phyloP scores from a whole-genome alignment of 1,139 yeast genomes.

The Geotrichum cucujoidarum region DNA sequence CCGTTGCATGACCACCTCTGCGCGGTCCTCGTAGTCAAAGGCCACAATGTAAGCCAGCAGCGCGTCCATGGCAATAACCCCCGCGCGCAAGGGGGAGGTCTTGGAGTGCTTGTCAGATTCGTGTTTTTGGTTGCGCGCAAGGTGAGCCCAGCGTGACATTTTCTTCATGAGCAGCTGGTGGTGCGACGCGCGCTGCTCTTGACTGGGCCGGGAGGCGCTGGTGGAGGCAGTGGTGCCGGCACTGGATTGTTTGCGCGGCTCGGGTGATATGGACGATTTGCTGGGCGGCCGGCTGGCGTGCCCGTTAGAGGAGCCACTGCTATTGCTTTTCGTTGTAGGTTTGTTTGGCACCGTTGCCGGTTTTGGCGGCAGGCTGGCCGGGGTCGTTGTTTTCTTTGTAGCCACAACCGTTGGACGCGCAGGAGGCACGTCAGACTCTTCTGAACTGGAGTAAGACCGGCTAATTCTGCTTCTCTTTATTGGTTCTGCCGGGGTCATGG shows the following conservation, averaged over 20 bases:
- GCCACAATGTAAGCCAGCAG: conserved; percentile 39
- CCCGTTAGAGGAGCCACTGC: background rate
- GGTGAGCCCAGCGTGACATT: conserved; percentile 32
- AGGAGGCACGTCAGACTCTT: background rate
- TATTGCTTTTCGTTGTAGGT: conserved; percentile 1
- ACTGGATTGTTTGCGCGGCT: too few relatives aligned
- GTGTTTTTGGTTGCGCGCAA: conserved; percentile 36
- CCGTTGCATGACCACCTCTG: conserved; percentile 27
- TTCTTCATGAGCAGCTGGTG: conserved; percentile 27
- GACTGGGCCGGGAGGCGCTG: background rate
- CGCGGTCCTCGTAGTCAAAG: conserved; percentile 41
- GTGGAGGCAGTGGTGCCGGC: background rate
- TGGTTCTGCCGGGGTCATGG: background rate
- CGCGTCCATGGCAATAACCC: conserved; percentile 36
- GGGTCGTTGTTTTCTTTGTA: background rate
- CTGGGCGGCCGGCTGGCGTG: background rate
- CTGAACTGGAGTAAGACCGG: conserved; percentile 15
- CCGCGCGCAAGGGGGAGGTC: conserved; percentile 28
- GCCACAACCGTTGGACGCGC: too few relatives aligned
- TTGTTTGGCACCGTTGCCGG: background rate
- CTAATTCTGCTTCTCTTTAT: conserved; percentile 1
- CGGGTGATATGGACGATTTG: background rate
- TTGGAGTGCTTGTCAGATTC: conserved; percentile 34
- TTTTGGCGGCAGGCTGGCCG: background rate
- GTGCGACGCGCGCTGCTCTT: conserved; percentile 29